Conservation (phyloP, 148 eudicot genomes). For the Amaranthus cruentus region DNA sequence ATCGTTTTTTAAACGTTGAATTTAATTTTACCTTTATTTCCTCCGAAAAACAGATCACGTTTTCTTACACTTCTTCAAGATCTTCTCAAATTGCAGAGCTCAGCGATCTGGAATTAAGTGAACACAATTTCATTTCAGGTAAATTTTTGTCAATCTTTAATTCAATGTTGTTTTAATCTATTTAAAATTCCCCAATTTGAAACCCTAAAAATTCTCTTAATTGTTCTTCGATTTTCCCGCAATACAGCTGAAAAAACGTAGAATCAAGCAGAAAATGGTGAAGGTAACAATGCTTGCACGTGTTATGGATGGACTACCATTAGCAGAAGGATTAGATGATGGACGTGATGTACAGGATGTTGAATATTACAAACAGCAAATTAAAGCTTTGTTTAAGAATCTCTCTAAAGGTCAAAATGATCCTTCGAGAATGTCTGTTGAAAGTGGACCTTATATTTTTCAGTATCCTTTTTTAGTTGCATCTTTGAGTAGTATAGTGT, state of each 20-base stretch:
- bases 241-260: background rate
- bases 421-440: conserved; percentile 93
- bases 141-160: background rate
- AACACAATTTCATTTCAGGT: conserved; percentile 1
- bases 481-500: background rate
- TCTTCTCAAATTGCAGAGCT: conserved; percentile 6
- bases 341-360: conserved; percentile 82
- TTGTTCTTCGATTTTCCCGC: background rate
- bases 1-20: no score
- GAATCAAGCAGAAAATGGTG: conserved; percentile 47
- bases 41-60: background rate
- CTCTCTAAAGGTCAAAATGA: conserved; percentile 87
- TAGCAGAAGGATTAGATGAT: conserved; percentile 95
- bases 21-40: no score
- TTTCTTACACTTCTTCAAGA: background rate
- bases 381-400: conserved; percentile 85
- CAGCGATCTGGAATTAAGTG: conserved; percentile 10
- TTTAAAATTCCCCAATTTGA: background rate
- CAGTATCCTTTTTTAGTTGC: conserved; percentile 66
- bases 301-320: conserved; percentile 89
- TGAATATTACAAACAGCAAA: conserved; percentile 90
- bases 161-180: background rate
- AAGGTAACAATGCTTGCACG: conserved; percentile 97
- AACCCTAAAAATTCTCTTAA: conserved; percentile 2
- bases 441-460: conserved; percentile 83